phyloP scores from a whole-genome alignment of 257 asterid genomes.

The Nicotiana paniculata region DNA sequence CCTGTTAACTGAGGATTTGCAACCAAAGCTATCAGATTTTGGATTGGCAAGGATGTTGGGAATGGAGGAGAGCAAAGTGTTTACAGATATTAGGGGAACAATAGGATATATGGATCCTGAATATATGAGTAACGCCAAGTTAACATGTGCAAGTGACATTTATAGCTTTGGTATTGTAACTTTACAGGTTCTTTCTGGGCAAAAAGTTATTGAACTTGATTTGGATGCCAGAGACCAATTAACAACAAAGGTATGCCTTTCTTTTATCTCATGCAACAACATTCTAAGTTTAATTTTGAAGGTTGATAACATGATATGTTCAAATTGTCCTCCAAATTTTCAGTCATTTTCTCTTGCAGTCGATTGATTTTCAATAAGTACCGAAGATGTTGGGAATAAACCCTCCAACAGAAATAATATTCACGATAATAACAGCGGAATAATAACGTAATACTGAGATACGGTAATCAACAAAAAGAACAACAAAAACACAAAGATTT shows the following conservation, averaged over 20 bases:
- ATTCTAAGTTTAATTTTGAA: too few relatives aligned
- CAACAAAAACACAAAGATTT: too few relatives aligned
- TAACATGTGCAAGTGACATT: constrained; percentile 78
- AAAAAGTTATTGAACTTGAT: constrained; percentile 65
- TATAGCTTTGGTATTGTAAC: constrained; percentile 79
- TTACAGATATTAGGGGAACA: constrained; percentile 74
- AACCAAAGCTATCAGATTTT: constrained; percentile 74
- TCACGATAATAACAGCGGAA: too few relatives aligned
- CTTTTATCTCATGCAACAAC: neutral
- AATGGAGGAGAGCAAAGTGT: constrained; percentile 77
- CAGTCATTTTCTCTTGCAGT: too few relatives aligned
- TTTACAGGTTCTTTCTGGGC: constrained; percentile 75
- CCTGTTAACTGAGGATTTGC: constrained; percentile 56
- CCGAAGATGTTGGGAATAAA: too few relatives aligned
- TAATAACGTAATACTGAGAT: too few relatives aligned
- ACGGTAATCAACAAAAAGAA: too few relatives aligned
- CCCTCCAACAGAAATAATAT: too few relatives aligned
- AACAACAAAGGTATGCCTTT: constrained; percentile 53
- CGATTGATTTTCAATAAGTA: too few relatives aligned
- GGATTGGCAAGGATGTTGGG: constrained; percentile 70
- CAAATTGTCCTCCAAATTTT: too few relatives aligned
- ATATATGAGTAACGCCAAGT: constrained; percentile 81
- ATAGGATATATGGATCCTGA: constrained; percentile 91
- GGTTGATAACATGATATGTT: too few relatives aligned
- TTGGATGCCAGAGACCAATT: constrained; percentile 75